Base-by-base conservation (phyloP, 371 early-diverging fungal species). In the Mucor piriformis region DNA sequence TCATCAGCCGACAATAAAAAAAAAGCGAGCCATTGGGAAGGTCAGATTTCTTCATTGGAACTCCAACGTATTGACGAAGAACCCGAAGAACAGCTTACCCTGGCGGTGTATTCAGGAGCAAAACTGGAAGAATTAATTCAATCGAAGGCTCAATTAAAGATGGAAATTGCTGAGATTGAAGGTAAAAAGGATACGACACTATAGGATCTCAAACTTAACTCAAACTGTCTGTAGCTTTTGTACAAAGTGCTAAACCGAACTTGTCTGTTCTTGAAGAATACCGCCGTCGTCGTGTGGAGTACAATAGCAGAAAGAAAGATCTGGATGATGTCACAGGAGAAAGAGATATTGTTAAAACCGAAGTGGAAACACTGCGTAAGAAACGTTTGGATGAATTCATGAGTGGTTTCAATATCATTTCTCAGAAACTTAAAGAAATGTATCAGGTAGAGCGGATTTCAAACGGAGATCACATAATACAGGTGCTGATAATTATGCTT, bases 371-470 rank as follows among this genome's bases (percentile, higher is more conserved):
- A 8, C 73, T 98, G 51, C 88, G 95, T 21, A 92, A 92, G 49
- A 70, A 81, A 57, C 85, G 99, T 38, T 70, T 94, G 13, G 90
- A 92, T 34, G 92, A 94, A 75, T 99, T 99, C 72, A 97, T 99
- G 96, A 79, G 83, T 10, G 99, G 99, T 0, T 99, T 99, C 73
- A 91, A 86, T 33, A 77, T 83, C 25, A 98, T 99, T 46, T 96
- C 99, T 23, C 79, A 88, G 61, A 91, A 97, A 66, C 81, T 99
- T 27, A 99, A 99, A 78, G 97, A 97, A 78, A 99, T 99, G 93
- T 99, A 99, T 73, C 97, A 95, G 82, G 89, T 91, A 66, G 46
- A 18, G 38, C 5, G 11, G 15, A 11, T n/a, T 18, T 21, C 13
- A 15, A 7, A 46, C 25, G 8, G 27, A 7, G 33, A 29, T 34